A percentile compares a stretch with the other conserved stretches of the same genome.
Evolutionary conservation across 2,329 filamentous ascomycete genomes (phyloP).

Genomic region (Apiospora rasikravindrae): DNA sequence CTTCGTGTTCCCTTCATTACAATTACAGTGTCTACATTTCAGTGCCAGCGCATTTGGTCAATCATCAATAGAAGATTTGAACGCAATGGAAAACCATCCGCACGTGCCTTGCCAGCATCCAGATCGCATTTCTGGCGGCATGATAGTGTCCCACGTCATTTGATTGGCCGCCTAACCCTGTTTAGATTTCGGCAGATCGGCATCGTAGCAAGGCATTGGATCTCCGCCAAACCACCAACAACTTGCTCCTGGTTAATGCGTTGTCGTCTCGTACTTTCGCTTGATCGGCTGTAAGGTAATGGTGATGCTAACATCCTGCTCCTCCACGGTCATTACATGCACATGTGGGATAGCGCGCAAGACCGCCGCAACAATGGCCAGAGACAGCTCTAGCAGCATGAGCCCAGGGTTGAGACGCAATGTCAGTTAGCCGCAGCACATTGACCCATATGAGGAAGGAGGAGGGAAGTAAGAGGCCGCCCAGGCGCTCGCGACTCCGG

Average conservation of each 20-base stretch:
- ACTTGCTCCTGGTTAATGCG: neutral
- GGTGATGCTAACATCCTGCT: neutral
- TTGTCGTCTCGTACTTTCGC: neutral
- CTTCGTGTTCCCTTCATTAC: too few species aligned
- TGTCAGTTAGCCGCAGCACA: too few species aligned
- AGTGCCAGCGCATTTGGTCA: neutral
- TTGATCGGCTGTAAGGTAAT: neutral
- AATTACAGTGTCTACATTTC: neutral
- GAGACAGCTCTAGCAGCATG: too few species aligned
- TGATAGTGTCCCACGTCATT: neutral
- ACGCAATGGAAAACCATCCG: neutral
- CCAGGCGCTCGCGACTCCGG: too few species aligned
- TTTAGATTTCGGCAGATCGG: neutral
- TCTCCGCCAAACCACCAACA: neutral
- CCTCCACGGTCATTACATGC: neutral
- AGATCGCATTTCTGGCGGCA: neutral
- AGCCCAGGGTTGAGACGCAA: too few species aligned
- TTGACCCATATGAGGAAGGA: too few species aligned
- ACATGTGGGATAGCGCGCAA: neutral
- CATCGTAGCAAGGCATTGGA: neutral
- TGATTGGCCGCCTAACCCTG: constrained; percentile 1
- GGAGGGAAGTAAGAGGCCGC: too few species aligned
- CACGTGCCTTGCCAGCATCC: neutral
- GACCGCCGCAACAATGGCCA: too few species aligned
- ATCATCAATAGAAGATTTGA: neutral